phyloP scores from a whole-genome alignment of 2,329 filamentous ascomycete species.

The Exophiala aquamarina region DNA sequence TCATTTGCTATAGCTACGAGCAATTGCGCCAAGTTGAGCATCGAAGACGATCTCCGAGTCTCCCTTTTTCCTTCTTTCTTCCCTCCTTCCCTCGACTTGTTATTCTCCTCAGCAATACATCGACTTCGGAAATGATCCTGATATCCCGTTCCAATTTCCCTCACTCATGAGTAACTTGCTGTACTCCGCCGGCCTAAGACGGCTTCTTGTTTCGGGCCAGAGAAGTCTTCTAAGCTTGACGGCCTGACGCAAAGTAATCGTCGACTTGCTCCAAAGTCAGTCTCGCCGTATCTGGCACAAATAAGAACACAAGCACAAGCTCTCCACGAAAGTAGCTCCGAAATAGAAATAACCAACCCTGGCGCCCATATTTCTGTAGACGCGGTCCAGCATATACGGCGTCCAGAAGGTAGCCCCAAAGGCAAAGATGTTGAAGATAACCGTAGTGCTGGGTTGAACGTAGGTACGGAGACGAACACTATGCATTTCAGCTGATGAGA shows the following conservation, averaged over 20 bases:
- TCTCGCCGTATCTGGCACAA: constrained; percentile 31
- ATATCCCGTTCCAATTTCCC: too few species aligned
- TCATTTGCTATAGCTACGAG: too few species aligned
- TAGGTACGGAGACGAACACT: background rate
- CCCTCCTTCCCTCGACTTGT: too few species aligned
- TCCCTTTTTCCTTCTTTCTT: too few species aligned
- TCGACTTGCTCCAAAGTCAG: constrained; percentile 33
- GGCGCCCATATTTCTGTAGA: background rate
- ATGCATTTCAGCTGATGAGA: constrained; percentile 18
- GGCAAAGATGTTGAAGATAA: background rate
- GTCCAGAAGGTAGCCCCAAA: background rate
- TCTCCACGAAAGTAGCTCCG: constrained; percentile 11
- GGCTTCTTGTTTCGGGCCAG: constrained; percentile 22
- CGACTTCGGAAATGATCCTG: too few species aligned
- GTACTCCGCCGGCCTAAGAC: too few species aligned
- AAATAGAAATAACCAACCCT: constrained; percentile 17
- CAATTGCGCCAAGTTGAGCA: too few species aligned
- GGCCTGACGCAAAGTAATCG: constrained; percentile 25
- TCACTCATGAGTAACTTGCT: too few species aligned
- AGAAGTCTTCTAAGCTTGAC: constrained; percentile 31
- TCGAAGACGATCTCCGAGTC: too few species aligned
- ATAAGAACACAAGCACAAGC: constrained; percentile 3
- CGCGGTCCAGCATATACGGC: background rate
- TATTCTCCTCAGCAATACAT: too few species aligned
- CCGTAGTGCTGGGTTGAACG: background rate